Percentiles rank a stretch among this genome's conserved stretches.
Conservation (phyloP, 768 basidiomycete genomes). For the Xanthoconium stramineum region DNA sequence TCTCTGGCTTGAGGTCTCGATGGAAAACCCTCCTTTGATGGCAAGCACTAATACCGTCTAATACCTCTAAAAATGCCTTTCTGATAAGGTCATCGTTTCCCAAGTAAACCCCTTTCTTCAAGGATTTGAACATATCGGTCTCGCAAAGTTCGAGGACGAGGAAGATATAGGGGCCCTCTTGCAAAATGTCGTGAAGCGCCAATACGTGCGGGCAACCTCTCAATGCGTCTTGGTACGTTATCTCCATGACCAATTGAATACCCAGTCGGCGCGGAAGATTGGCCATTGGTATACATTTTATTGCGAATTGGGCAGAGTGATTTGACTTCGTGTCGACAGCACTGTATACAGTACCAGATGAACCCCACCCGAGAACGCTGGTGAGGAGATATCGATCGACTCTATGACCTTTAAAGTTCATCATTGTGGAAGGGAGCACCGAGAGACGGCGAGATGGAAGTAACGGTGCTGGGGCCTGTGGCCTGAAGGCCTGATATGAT, state of each 20-base stretch:
- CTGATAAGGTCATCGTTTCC: background rate
- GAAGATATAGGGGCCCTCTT: background rate
- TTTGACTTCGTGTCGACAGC: background rate
- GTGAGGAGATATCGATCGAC: background rate
- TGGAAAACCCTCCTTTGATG: background rate
- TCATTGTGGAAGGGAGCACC: background rate
- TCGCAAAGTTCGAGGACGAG: constrained; percentile 2
- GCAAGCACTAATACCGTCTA: background rate
- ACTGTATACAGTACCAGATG: background rate
- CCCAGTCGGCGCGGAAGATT: background rate
- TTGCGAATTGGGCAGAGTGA: background rate
- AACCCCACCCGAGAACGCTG: background rate
- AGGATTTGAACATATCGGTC: background rate
- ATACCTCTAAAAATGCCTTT: background rate
- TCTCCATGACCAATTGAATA: background rate
- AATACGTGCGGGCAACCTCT: background rate
- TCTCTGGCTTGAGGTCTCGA: background rate
- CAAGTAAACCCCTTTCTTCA: background rate
- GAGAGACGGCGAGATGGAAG: background rate
- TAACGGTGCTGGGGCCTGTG: no score
- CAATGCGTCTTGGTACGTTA: background rate
- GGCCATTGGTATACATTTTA: background rate
- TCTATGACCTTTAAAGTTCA: background rate
- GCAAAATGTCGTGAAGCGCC: background rate
- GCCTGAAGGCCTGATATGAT: no score